A percentile compares a stretch with the other conserved stretches of the same genome.
phyloP scores from a whole-genome alignment of 148 eudicot species.

The Persicaria tinctoria region DNA sequence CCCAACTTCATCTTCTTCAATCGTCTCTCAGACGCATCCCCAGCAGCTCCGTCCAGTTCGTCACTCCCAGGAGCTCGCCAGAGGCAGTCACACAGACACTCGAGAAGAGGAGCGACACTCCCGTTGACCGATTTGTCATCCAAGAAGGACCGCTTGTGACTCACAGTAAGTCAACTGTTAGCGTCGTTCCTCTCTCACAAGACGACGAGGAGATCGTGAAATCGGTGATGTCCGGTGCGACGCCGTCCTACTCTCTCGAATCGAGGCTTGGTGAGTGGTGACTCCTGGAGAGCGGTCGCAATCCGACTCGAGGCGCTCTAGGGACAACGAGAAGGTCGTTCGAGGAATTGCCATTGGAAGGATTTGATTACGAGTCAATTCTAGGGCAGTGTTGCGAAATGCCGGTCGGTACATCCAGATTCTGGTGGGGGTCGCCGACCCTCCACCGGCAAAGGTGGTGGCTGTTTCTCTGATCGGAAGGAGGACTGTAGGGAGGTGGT shows the following conservation, averaged over 20 bases:
- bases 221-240: constrained; percentile 20
- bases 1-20: too few species aligned
- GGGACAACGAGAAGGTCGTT: constrained; percentile 26
- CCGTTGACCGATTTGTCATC: constrained; percentile 13
- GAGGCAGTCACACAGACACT: background rate
- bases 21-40: too few species aligned
- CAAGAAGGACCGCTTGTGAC: background rate
- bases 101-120: background rate
- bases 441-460: background rate
- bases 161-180: background rate
- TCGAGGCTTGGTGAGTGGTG: constrained; percentile 23
- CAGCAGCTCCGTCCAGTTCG: constrained; percentile 43
- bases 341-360: constrained; percentile 21
- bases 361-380: constrained; percentile 33
- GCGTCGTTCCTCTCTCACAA: background rate
- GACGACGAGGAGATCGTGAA: constrained; percentile 24
- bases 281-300: constrained; percentile 23
- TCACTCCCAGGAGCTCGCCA: constrained; percentile 7
- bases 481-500: too few species aligned
- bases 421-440: constrained; percentile 38
- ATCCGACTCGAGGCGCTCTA: constrained; percentile 29
- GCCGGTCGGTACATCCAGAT: constrained; percentile 35
- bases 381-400: constrained; percentile 40
- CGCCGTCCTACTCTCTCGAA: constrained; percentile 30
- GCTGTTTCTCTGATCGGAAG: too few species aligned